Evolutionary conservation across 129 eudicot genomes (phyloP), one percentile per base, ranked within the genome.

Genomic region (Gnaphalium uliginosum): DNA sequence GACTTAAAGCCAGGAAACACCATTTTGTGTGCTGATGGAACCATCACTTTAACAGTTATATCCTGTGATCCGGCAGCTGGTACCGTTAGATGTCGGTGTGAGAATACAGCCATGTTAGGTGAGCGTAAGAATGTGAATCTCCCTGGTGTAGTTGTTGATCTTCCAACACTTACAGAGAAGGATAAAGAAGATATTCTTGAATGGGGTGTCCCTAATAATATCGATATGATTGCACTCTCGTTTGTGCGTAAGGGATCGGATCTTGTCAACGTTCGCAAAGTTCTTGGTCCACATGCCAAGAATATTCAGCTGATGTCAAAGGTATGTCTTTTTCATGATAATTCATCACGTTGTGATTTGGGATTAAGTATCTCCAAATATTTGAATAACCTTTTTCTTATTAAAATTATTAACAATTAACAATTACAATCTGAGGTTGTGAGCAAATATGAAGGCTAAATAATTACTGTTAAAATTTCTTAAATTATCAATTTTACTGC

Each of bases 1-100:
- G 98, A 92, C 83, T 79, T 92, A 81, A 92, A 89, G 71, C 98
- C 98, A 4, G 96, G 96, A 15, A 92, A 86, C 66, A 81, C 86
- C 5, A 92, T 89, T 78, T 81, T 92, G 74, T 92, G 98, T 84
- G 89, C 98, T 8, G 98, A 92, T 81, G 98, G 98, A 39, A 92
- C 98, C 61, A 87, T 92, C 72, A 87, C 96, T 61, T 80, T 92
- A 69, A 80, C 87, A 1, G 98, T 89, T 19, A 22, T 92, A 67
- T 89, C 94, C 18, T 92, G 98, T 77, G 92, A 87, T 75, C 58
- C 86, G 3, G 85, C 81, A 51, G 71, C 85, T 43, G 98, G 98
- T 39, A 89, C 96, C 5, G 98, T 92, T 76, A 87, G 82, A 82
- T 92, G 98, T 29, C 91, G 94, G 2, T 92, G 96, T 54, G 90